Percentiles rank a stretch among this genome's conserved stretches.
Conservation (phyloP, 495 filamentous ascomycete genomes). For the Penicillium diatomitis region DNA sequence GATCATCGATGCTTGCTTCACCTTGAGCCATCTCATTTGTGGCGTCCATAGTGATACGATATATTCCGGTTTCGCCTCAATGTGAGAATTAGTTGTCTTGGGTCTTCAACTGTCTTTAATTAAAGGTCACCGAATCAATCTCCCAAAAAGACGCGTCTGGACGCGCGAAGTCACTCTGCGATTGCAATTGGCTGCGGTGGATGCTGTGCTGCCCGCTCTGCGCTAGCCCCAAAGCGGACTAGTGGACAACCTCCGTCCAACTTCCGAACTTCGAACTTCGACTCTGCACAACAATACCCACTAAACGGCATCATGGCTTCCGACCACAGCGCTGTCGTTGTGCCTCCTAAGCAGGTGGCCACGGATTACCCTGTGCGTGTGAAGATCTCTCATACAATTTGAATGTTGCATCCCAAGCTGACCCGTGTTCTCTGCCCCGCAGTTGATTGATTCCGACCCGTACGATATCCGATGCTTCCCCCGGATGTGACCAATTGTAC, state of each 20-base stretch:
- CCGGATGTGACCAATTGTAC: not conserved
- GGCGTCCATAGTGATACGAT: slow-evolving; percentile 1
- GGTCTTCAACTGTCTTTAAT: not conserved
- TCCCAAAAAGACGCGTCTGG: slow-evolving; percentile 1
- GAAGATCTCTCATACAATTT: slow-evolving; percentile 14
- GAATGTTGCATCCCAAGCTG: slow-evolving; percentile 10
- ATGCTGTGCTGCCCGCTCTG: slow-evolving; percentile 4
- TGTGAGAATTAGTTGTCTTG: not conserved
- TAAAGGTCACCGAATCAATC: too few species aligned
- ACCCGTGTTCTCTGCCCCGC: slow-evolving; percentile 10
- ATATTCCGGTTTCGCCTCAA: not conserved
- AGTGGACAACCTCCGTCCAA: slow-evolving; percentile 12
- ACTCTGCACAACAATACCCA: slow-evolving; percentile 16
- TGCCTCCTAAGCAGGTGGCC: slow-evolving; percentile 64
- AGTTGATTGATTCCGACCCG: slow-evolving; percentile 99
- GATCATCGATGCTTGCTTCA: slow-evolving; percentile 42
- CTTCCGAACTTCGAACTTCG: slow-evolving; percentile 23
- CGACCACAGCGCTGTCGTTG: slow-evolving; percentile 47
- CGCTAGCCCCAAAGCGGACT: slow-evolving; percentile 21
- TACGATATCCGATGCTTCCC: slow-evolving; percentile 41
- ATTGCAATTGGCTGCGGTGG: slow-evolving; percentile 3
- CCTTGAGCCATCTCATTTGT: slow-evolving; percentile 7
- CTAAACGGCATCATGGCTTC: slow-evolving; percentile 45
- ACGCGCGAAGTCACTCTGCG: slow-evolving; percentile 9
- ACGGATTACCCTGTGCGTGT: slow-evolving; percentile 77